A percentile compares a stretch with the other conserved stretches of the same genome.
Conservation (phyloP, 1,139 yeast species). For the Hyphopichia wangnamkhiaoensis region DNA sequence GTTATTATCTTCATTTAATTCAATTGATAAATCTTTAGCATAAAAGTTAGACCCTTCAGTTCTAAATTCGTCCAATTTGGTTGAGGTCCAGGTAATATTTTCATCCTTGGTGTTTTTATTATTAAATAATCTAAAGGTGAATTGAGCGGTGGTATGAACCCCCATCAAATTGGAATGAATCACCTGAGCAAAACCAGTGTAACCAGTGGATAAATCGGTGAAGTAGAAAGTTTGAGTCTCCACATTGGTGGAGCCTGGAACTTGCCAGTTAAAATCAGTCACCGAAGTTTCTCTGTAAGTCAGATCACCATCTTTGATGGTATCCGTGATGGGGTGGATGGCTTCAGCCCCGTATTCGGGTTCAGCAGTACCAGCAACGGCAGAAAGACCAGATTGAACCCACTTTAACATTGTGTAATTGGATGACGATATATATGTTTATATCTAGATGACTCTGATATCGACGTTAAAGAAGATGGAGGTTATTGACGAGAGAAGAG, state of each 20-base stretch:
- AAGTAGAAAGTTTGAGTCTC: slow-evolving; percentile 95
- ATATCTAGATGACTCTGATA: no score
- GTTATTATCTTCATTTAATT: slow-evolving; percentile 54
- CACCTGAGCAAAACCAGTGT: slow-evolving; percentile 87
- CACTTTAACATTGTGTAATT: slow-evolving; percentile 64
- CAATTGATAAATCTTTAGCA: slow-evolving; percentile 70
- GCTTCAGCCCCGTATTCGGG: slow-evolving; percentile 95
- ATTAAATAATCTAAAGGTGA: slow-evolving; percentile 80
- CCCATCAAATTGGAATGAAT: slow-evolving; percentile 93
- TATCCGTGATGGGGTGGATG: slow-evolving; percentile 75
- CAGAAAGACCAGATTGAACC: slow-evolving; percentile 87
- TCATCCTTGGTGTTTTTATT: slow-evolving; percentile 39
- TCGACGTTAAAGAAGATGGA: no score
- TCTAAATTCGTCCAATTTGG: slow-evolving; percentile 78
- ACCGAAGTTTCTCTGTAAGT: slow-evolving; percentile 48
- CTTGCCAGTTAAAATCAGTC: slow-evolving; percentile 73
- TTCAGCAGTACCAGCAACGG: slow-evolving; percentile 95
- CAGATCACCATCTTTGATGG: slow-evolving; percentile 47
- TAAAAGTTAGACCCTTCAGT: slow-evolving; percentile 78
- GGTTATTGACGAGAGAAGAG: no score
- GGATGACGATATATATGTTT: no score
- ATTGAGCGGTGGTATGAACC: slow-evolving; percentile 88
- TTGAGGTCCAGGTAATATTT: slow-evolving; percentile 76
- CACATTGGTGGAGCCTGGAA: slow-evolving; percentile 82
- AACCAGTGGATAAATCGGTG: slow-evolving; percentile 59